Conservation (phyloP, 768 basidiomycete species). For the Lentinula boryana region DNA sequence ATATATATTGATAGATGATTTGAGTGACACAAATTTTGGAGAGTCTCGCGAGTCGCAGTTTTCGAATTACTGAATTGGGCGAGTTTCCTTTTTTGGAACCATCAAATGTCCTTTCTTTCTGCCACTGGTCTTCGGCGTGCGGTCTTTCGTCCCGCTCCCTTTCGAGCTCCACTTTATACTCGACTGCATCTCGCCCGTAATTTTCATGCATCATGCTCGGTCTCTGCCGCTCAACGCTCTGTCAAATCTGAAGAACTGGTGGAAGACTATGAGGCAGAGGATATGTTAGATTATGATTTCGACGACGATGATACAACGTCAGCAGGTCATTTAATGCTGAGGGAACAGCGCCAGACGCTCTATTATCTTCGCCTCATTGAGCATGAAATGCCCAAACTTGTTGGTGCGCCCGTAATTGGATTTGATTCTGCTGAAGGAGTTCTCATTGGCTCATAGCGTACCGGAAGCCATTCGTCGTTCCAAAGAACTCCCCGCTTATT, state of each 20-base stretch:
- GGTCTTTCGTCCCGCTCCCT: not conserved
- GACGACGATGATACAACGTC: slow-evolving; percentile 62
- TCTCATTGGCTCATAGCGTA: slow-evolving; percentile 45
- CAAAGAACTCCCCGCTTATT: slow-evolving; percentile 49
- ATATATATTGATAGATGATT: too few relatives aligned
- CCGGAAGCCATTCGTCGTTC: slow-evolving; percentile 75
- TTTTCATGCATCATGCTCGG: slow-evolving; percentile 2
- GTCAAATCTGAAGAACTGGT: slow-evolving; percentile 34
- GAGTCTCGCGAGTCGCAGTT: too few relatives aligned
- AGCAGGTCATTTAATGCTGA: slow-evolving; percentile 65
- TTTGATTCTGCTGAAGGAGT: slow-evolving; percentile 5
- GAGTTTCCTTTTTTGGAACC: not conserved
- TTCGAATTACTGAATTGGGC: not conserved
- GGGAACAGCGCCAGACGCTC: slow-evolving; percentile 67
- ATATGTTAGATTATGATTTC: slow-evolving; percentile 37
- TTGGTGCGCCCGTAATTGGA: slow-evolving; percentile 43
- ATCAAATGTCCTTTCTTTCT: slow-evolving; percentile 3
- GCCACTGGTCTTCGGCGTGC: not conserved
- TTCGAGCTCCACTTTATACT: not conserved
- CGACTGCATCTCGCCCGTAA: not conserved
- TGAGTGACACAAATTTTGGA: too few relatives aligned
- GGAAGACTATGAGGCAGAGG: slow-evolving; percentile 32
- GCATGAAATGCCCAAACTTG: slow-evolving; percentile 82
- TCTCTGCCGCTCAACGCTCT: slow-evolving; percentile 22
- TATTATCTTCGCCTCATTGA: slow-evolving; percentile 84